Evolutionary conservation across 306 rosid genomes (phyloP).

Genomic region (Betula pendula): DNA sequence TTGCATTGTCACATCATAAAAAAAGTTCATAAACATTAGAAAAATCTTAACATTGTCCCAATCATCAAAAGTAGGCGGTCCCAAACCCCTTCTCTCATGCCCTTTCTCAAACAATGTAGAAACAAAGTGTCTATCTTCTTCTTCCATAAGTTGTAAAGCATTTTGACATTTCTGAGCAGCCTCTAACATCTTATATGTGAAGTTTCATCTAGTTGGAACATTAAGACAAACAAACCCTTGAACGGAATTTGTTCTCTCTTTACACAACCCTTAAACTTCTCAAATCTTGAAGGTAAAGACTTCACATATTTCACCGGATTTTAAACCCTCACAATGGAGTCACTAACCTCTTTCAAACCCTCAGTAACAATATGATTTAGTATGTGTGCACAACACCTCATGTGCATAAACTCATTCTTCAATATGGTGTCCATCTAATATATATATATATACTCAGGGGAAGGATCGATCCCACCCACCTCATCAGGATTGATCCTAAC

Average conservation of each 20-base stretch:
- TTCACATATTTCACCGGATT: too few species aligned
- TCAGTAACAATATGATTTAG: neutral
- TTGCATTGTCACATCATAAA: neutral
- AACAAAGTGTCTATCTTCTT: neutral
- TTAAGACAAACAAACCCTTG: neutral
- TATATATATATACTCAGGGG: too few species aligned
- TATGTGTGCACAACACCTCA: conserved; percentile 2
- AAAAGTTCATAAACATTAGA: neutral
- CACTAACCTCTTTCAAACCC: conserved; percentile 1
- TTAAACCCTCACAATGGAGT: neutral
- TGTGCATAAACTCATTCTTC: neutral
- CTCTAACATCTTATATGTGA: conserved; percentile 10
- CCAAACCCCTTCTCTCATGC: neutral
- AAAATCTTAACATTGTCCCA: conserved; percentile 1
- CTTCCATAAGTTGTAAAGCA: neutral
- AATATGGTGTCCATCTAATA: neutral
- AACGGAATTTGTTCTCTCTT: neutral
- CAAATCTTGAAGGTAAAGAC: neutral
- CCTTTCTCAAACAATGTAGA: neutral
- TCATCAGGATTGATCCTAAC: too few species aligned
- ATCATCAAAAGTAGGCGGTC: neutral
- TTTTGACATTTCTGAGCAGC: neutral
- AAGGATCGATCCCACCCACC: too few species aligned
- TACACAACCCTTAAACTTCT: neutral
- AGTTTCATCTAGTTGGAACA: conserved; percentile 12